Base-by-base conservation (phyloP, 108 stramenopile species). In the Fistulifera solaris region DNA sequence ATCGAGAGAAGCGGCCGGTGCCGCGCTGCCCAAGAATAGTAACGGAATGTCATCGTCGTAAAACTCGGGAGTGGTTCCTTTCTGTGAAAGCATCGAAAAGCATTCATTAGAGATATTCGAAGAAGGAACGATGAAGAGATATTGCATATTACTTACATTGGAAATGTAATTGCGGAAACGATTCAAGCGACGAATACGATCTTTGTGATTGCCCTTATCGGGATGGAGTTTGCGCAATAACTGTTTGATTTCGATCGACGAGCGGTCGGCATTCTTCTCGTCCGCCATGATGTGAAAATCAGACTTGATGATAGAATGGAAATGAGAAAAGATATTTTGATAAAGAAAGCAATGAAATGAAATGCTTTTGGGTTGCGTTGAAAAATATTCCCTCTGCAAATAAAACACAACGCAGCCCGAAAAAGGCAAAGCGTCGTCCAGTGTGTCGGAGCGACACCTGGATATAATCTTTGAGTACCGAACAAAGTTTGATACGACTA, bases 31-130 rank as follows among this genome's bases (percentile, higher is more conserved):
- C 61, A 92, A 50, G 13, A 87, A 60, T 10, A 92, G 52, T 10
- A 91, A 47, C 22, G 77, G 72, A 58, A 85, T 70, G 57, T 92
- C 89, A 50, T 92, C 89, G 48, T 92, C 89, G 63, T 85, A 92
- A 61, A 92, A 92, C 66, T 92, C 89, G 10, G 89, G 85, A 1
- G 77, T 69, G 12, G 66, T 69, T 12, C 41, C 71, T 27, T 62
- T 58, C 8, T 42, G 23, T 25, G 23, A 23, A 11, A 38, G 6
- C 8, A 8, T 35, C 3, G 31, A 35, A 35, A 35, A 35, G 31
- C 8, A 8, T 6, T 6, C 8, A 48, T 5, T 18, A 44, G 35
- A 55, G 28, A 19, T 24, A 10, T 3, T 12, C 13, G 38, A 38
- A 8, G 38, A 28, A 46, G 45, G 43, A 14, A 4, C 26, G 1